Base-by-base conservation (phyloP, 495 filamentous ascomycete species). In the Parathielavia hyrcaniae region DNA sequence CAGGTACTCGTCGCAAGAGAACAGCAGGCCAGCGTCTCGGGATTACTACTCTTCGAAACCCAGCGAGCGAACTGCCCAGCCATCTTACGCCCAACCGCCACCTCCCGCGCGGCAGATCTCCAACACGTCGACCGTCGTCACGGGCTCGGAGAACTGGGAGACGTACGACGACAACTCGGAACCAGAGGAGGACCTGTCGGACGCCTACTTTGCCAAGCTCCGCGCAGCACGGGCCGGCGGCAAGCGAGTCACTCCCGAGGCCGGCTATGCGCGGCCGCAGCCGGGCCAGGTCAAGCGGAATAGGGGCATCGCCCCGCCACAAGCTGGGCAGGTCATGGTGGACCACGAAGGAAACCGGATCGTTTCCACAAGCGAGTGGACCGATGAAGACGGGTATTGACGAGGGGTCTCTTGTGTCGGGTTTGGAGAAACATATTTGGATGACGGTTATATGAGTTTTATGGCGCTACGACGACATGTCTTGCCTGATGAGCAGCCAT, bases 131-230 rank as follows among this genome's bases (percentile, higher is more conserved):
- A 89, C 86, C 1, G 77, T 73, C 4, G 79, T 85, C 4, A 86
- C 87, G 12, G 89, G 89, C 4, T 92, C 88, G 0, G 91, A 96
- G 72, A 97, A 97, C 69, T 97, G 91, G 91, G 90, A 97, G 74
- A 95, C 89, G 22, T 96, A 90, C 59, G 87, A 90, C 61, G 86
- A 89, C 68, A 82, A 79, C 41, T 86, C 83, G 4, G 89, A 86
- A 53, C 86, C 86, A 0, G 89, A 93, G 61, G 71, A 71, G 35
- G 90, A 91, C 68, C 80, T 81, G 2, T 84, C 81, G 17, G 87
- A 91, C 55, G 77, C 82, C 9, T 91, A 92, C 69, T 90, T 87
- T 65, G 85, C 87, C 58, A 90, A 86, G 67, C 70, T 90, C 53
- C 79, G 84, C 55, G 83, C 85, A 22, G 84, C 85, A 13, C 67